Base-by-base conservation (phyloP, 495 filamentous ascomycete genomes). In the Clavariopsis aquatica region DNA sequence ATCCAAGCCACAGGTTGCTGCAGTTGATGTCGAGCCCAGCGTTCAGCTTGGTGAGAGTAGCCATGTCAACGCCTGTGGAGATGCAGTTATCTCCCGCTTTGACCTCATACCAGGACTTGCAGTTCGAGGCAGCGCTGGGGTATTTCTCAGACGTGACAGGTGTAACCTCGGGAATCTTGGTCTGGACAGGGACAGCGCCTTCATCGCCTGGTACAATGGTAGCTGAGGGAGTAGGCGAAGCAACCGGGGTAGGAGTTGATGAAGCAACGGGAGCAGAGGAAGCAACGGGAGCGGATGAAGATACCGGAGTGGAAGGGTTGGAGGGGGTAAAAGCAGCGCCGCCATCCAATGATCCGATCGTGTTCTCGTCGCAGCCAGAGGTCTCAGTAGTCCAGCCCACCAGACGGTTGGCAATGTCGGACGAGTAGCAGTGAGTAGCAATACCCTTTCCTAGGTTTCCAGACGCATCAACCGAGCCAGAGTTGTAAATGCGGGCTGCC, bases 361-460 rank as follows among this genome's bases (percentile, higher is more conserved):
- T 34, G 52, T 55, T 61, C 20, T 73, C 68, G 20, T 54, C 41
- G 67, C 74, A 76, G 24, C 13, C 34, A 36, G 20, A 65, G 60
- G 26, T 24, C 7, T 49, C 57, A 38, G 22, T 22, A 27, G 74
- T 53, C 81, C 81, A 84, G 46, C 84, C 84, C 2, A 76, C 70
- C 23, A 85, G 75, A 58, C 83, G 79, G 73, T 85, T 85, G 59
- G 82, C 82, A 70, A 87, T 69, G 62, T 87, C 84, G 7, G 79
- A 80, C 28, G 77, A 72, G 65, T 87, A 87, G 73, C 82, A 84
- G 69, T 78, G 75, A 29, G 84, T 85, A 22, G 82, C 81, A 41
- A 72, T 65, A 13, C 82, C 83, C 12, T 70, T 65, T 57, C 77
- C 78, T n/a, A 85, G 71, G 70, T 85, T 81, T 8, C 77, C 78